Evolutionary conservation across 805 yeast genomes (phyloP).

Genomic region (Metschnikowia continentalis): DNA sequence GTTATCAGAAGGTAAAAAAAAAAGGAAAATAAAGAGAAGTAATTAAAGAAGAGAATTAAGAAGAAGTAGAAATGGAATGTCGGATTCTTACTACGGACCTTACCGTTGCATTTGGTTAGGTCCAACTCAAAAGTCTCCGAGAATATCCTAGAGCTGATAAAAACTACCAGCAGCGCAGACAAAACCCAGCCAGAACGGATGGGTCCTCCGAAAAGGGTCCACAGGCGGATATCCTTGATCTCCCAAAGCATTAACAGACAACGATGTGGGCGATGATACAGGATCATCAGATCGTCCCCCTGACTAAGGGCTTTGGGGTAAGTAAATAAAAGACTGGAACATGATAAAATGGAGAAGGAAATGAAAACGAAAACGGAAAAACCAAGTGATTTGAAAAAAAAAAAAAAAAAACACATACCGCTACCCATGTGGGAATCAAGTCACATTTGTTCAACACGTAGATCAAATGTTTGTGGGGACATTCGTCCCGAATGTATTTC

Average conservation of each 20-base stretch:
- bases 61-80: slow-evolving; percentile 39
- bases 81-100: slow-evolving; percentile 86
- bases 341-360: not conserved
- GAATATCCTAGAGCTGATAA: slow-evolving; percentile 44
- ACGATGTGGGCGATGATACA: slow-evolving; percentile 32
- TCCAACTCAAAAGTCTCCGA: slow-evolving; percentile 84
- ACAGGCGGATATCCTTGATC: slow-evolving; percentile 60
- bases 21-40: slow-evolving; percentile 1
- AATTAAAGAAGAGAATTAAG: too few species aligned
- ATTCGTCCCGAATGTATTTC: slow-evolving; percentile 86
- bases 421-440: slow-evolving; percentile 98
- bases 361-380: not conserved
- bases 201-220: slow-evolving; percentile 39
- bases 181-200: slow-evolving; percentile 36
- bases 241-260: slow-evolving; percentile 99
- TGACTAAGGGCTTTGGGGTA: slow-evolving; percentile 83
- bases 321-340: slow-evolving; percentile 3
- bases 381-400: not conserved
- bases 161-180: slow-evolving; percentile 34
- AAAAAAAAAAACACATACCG: slow-evolving; percentile 62
- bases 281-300: slow-evolving; percentile 48
- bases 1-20: slow-evolving; percentile 1
- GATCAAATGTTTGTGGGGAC: slow-evolving; percentile 93
- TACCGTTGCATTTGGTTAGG: slow-evolving; percentile 31
- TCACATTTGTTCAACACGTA: slow-evolving; percentile 96